Evolutionary conservation across 768 basidiomycete genomes (phyloP), one percentile per base, ranked within the genome.

Genomic region (Mrakia blollopis): DNA sequence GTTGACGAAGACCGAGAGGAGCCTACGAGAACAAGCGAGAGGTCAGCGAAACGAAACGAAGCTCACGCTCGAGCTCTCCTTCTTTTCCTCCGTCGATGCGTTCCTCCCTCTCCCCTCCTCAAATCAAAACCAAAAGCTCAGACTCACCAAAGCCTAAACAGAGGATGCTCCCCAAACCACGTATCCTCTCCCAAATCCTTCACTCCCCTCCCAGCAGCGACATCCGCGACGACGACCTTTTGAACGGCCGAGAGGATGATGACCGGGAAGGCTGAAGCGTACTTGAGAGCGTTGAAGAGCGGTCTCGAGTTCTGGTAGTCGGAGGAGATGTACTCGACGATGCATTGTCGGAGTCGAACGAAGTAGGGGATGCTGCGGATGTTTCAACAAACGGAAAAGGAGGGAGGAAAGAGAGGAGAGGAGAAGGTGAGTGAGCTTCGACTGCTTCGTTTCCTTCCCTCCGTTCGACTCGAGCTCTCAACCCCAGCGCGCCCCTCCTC

Each of bases 261-360:
- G 62, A 98, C 94, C 23, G 97, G 97, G 83, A 99, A 97, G 0
- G 97, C 90, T 23, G 94, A 91, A 1, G 94, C 93, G 82, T 99
- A 99, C 87, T 99, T 99, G 77, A 95, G 82, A 0, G 95, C 96
- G 83, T 98, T 99, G 84, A 88, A 89, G 30, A 98, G 85, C 1
- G 93, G 91, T 50, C 92, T 89, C 32, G 87, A 87, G 78, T 88
- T 90, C 52, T 87, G 86, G 80, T 91, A 91, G 28, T 85, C 83
- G 86, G 88, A 78, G 86, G 87, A 78, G 82, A 87, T 75, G 83
- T 92, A 92, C 82, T 98, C 97, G 79, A 91, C 87, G 18, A 96
- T 77, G 81, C 97, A 99, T 84, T 98, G 97, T n/a, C 94, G 90
- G 79, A 98, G 88, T 25, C 97, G 94, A 78, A 95, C 86, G 61